These are phyloP conservation scores for Neoarthrinium moseri DNA, from an alignment of 2,329 filamentous ascomycete genomes.

Conservation along the genomic window DNA sequence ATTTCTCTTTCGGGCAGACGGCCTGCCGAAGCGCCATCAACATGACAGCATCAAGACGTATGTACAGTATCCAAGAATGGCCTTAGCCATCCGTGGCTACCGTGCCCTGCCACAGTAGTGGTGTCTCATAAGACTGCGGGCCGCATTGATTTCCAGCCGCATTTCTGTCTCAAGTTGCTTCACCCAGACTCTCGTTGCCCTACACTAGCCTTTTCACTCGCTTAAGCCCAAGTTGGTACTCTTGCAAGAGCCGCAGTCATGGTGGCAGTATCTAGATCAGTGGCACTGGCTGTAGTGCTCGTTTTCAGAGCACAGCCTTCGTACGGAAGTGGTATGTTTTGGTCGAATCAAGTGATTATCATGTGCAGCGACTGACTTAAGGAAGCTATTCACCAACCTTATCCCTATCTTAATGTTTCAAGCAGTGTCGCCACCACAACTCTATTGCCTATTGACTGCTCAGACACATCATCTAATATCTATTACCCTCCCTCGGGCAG, in stretches of 20 bases:
- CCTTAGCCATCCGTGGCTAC: slow-evolving; percentile 5
- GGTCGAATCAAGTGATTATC: not conserved
- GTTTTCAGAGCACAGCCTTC: slow-evolving; percentile 14
- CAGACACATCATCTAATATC: not conserved
- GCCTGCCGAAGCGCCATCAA: slow-evolving; percentile 9
- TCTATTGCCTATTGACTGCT: not conserved
- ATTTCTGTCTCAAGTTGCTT: slow-evolving; percentile 3
- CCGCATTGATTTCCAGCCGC: not conserved
- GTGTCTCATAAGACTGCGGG: not conserved
- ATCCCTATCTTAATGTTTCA: slow-evolving; percentile 12
- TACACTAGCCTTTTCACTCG: slow-evolving; percentile 21
- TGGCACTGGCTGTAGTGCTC: slow-evolving; percentile 19
- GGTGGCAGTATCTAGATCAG: slow-evolving; percentile 16
- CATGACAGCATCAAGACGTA: slow-evolving; percentile 20
- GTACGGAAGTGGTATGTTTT: slow-evolving; percentile 17
- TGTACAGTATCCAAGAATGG: too few species aligned
- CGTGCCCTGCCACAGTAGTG: not conserved
- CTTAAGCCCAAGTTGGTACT: slow-evolving; percentile 15
- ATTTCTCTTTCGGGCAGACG: slow-evolving; percentile 10
- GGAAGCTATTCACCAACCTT: slow-evolving; percentile 12
- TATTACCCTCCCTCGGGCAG: not conserved
- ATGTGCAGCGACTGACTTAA: slow-evolving; percentile 8
- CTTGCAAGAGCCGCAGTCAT: slow-evolving; percentile 15
- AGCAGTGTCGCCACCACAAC: not conserved
- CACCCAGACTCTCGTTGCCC: slow-evolving; percentile 8